Evolutionary conservation across 2,329 filamentous ascomycete genomes (phyloP).

Genomic region (Penicillium rolfsii): DNA sequence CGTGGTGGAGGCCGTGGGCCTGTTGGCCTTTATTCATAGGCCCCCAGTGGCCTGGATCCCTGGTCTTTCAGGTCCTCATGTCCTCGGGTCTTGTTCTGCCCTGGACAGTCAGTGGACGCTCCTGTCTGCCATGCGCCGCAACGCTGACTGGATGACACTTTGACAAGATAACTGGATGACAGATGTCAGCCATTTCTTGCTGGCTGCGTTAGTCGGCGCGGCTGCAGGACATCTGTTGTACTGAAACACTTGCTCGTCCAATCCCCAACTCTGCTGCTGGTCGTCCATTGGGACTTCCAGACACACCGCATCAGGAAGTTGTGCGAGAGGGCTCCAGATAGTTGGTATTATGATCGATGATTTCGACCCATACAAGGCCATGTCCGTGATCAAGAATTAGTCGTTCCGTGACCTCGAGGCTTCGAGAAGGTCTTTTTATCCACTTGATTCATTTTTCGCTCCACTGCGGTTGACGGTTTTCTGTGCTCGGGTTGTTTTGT

Average conservation of each 20-base stretch:
- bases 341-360: not conserved
- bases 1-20: not conserved
- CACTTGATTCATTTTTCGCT: slow-evolving; percentile 19
- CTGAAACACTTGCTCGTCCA: slow-evolving; percentile 18
- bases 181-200: not conserved
- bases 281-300: not conserved
- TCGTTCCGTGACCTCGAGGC: not conserved
- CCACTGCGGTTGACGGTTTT: slow-evolving; percentile 1
- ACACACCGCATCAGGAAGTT: slow-evolving; percentile 10
- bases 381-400: not conserved
- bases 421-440: slow-evolving; percentile 21
- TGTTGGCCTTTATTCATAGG: not conserved
- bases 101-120: too few relatives aligned
- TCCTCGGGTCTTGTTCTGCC: not conserved
- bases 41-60: not conserved
- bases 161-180: not conserved
- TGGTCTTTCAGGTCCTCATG: not conserved
- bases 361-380: not conserved
- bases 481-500: slow-evolving; percentile 1
- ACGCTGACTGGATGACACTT: not conserved
- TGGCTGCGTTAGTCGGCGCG: slow-evolving; percentile 8
- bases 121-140: not conserved
- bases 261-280: slow-evolving; percentile 8
- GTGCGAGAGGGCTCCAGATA: not conserved
- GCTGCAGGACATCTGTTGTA: slow-evolving; percentile 10